Conservation (phyloP, 2,329 filamentous ascomycete genomes). For the Capronia americana region DNA sequence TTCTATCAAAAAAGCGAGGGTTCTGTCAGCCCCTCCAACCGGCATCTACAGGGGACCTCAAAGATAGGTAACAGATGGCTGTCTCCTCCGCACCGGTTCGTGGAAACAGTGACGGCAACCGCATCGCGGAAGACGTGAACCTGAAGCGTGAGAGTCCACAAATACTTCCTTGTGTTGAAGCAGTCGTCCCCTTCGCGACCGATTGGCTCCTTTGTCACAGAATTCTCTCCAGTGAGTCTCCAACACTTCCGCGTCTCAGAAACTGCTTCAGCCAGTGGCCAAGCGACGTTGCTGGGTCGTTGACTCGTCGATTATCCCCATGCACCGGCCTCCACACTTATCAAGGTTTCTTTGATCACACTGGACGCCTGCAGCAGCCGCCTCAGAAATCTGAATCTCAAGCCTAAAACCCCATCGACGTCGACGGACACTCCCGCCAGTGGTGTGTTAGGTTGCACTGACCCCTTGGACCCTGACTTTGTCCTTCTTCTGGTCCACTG, state of each 20-base stretch:
- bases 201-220: conserved; percentile 23
- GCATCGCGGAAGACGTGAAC: not conserved
- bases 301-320: conserved; percentile 7
- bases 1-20: not conserved
- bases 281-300: conserved; percentile 12
- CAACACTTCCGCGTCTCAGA: conserved; percentile 27
- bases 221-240: conserved; percentile 14
- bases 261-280: conserved; percentile 29
- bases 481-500: conserved; percentile 13
- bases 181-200: conserved; percentile 4
- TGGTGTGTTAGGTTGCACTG: conserved; percentile 6
- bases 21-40: not conserved
- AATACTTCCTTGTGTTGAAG: conserved; percentile 4
- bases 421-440: conserved; percentile 24
- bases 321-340: conserved; percentile 4
- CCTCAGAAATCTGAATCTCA: conserved; percentile 21
- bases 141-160: not conserved
- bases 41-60: not conserved
- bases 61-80: not conserved
- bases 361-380: conserved; percentile 11
- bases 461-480: conserved; percentile 29
- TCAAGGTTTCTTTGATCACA: conserved; percentile 3
- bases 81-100: not conserved
- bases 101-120: not conserved
- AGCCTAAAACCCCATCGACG: conserved; percentile 12